Evolutionary conservation across 176 grass and related monocot genomes (phyloP).

Genomic region (Rhynchospora pubera): DNA sequence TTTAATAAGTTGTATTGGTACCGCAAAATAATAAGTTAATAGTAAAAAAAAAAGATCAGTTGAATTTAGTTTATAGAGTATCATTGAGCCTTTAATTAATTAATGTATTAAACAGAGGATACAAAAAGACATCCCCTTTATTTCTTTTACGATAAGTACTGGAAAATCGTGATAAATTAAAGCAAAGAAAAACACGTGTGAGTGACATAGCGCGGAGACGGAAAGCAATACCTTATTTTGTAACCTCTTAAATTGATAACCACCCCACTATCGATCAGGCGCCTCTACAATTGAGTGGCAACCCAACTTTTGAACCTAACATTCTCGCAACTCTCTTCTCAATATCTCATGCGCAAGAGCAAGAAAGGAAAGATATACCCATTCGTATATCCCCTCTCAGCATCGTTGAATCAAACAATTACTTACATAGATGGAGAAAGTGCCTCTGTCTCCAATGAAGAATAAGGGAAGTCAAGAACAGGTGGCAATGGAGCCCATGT

Average conservation of each 20-base stretch:
- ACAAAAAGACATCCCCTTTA: neutral
- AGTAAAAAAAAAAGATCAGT: too few species aligned
- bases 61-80: too few species aligned
- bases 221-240: neutral
- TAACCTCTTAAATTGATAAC: neutral
- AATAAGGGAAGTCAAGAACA: neutral
- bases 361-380: neutral
- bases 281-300: neutral
- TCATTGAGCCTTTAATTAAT: too few species aligned
- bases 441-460: conserved; percentile 8
- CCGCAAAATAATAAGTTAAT: too few species aligned
- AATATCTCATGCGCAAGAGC: neutral
- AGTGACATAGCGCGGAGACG: neutral
- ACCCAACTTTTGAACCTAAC: neutral
- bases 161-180: too few species aligned
- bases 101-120: neutral
- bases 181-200: neutral
- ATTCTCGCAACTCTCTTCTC: neutral
- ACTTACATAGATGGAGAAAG: conserved; percentile 1
- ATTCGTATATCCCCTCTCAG: neutral
- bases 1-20: too few species aligned
- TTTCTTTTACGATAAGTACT: neutral
- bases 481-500: neutral
- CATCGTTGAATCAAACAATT: neutral
- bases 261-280: neutral